phyloP scores from a whole-genome alignment of 805 yeast genomes.

The Metschnikowia aberdeeniae region DNA sequence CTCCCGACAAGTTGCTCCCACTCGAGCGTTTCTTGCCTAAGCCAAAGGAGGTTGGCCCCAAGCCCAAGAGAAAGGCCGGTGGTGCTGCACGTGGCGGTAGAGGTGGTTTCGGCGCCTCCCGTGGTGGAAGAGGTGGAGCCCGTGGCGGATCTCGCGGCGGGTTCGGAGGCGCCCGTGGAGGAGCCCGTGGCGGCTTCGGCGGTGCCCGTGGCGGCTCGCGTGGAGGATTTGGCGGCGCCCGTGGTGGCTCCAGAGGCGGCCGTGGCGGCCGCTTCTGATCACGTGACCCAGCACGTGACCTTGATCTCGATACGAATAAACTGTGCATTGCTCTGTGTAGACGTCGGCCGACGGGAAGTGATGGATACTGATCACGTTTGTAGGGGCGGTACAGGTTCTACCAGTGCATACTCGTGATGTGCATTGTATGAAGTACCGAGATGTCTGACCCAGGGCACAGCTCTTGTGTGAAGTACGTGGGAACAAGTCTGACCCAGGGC shows the following conservation, averaged over 20 bases:
- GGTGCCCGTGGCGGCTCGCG: too few relatives aligned
- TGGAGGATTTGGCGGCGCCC: conserved; percentile 18
- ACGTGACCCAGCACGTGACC: too few relatives aligned
- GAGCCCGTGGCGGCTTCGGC: conserved; percentile 31
- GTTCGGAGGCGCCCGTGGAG: conserved; percentile 30
- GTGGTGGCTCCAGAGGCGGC: conserved; percentile 19
- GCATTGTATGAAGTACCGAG: too few relatives aligned
- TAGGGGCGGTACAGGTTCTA: too few relatives aligned
- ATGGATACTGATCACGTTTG: too few relatives aligned
- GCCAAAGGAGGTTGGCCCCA: conserved; percentile 84
- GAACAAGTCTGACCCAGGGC: too few relatives aligned
- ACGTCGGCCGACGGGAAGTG: too few relatives aligned
- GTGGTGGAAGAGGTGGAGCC: conserved; percentile 34
- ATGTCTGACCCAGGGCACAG: too few relatives aligned
- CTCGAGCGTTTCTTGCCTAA: conserved; percentile 95
- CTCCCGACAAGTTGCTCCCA: conserved; percentile 92
- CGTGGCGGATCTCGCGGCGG: conserved; percentile 13
- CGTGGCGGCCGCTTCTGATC: conserved; percentile 16
- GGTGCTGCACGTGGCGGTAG: conserved; percentile 43
- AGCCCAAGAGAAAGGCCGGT: conserved; percentile 65
- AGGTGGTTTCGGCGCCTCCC: conserved; percentile 24
- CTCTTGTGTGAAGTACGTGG: too few relatives aligned
- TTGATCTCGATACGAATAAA: too few relatives aligned
- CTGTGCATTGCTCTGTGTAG: too few relatives aligned
- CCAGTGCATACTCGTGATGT: too few relatives aligned